Conservation (phyloP, 2,329 filamentous ascomycete species). For the Scedosporium dehoogii region DNA sequence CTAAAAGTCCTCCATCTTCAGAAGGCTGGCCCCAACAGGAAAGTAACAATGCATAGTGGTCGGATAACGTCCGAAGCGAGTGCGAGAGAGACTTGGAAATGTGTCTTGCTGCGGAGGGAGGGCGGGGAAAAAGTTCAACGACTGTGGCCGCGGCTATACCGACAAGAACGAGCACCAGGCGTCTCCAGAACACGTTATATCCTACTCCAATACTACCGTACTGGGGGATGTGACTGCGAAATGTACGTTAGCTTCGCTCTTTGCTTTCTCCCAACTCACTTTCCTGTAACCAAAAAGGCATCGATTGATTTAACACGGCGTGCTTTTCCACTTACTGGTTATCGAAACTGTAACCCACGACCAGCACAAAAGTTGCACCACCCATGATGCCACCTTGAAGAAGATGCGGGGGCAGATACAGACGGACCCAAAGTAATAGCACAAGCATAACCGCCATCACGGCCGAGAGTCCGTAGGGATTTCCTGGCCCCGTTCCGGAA, state of each 20-base stretch:
- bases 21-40: conserved; percentile 28
- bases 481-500: conserved; percentile 34
- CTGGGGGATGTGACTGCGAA: conserved; percentile 22
- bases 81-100: conserved; percentile 34
- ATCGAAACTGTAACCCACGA: conserved; percentile 37
- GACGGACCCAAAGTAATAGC: conserved; percentile 23
- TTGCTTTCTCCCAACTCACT: too few species aligned
- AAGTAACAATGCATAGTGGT: conserved; percentile 38
- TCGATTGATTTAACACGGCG: too few species aligned
- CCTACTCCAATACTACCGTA: conserved; percentile 37
- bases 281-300: too few species aligned
- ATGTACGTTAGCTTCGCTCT: neutral
- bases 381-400: conserved; percentile 21
- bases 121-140: conserved; percentile 35
- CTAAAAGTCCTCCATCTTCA: conserved; percentile 20
- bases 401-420: conserved; percentile 21
- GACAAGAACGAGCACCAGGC: conserved; percentile 31
- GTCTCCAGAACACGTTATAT: conserved; percentile 38
- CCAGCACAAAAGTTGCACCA: conserved; percentile 28
- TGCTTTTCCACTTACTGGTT: conserved; percentile 12
- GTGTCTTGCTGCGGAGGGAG: conserved; percentile 34
- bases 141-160: conserved; percentile 31
- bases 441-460: conserved; percentile 28
- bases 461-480: conserved; percentile 38
- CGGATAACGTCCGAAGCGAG: conserved; percentile 28